Percentiles rank a stretch among this genome's conserved stretches.
These are phyloP conservation scores for Wallemia ichthyophaga DNA, from an alignment of 1,284 basidiomycete species.

Conservation along the genomic window DNA sequence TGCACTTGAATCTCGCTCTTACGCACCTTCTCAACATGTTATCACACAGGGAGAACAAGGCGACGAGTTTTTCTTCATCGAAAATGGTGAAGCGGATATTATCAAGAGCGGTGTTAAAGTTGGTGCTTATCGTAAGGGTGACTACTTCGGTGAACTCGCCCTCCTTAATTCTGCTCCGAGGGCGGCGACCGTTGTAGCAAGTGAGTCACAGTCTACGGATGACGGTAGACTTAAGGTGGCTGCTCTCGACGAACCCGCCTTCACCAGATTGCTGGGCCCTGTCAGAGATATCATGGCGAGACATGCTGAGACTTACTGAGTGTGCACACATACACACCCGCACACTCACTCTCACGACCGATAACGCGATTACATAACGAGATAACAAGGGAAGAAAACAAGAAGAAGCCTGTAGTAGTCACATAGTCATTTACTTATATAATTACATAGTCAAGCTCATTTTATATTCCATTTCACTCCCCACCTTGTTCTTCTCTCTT, in stretches of 20 bases:
- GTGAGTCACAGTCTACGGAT: not conserved
- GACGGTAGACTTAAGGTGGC: slow-evolving; percentile 50
- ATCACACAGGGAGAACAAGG: slow-evolving; percentile 79
- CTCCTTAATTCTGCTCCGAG: slow-evolving; percentile 57
- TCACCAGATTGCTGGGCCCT: slow-evolving; percentile 76
- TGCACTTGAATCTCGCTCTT: slow-evolving; percentile 56
- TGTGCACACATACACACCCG: no score
- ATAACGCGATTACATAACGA: no score
- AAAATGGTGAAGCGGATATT: slow-evolving; percentile 66
- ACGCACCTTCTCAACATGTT: slow-evolving; percentile 53
- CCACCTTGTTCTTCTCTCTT: no score
- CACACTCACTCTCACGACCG: no score
- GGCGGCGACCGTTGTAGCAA: slow-evolving; percentile 72
- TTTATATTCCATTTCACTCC: no score
- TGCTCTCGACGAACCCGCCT: slow-evolving; percentile 70
- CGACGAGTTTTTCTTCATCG: slow-evolving; percentile 88
- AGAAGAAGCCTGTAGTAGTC: no score
- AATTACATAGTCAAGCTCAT: no score
- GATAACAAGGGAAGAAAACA: no score
- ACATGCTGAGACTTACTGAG: slow-evolving; percentile 24
- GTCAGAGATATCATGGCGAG: slow-evolving; percentile 62
- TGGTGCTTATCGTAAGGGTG: slow-evolving; percentile 50
- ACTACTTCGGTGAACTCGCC: slow-evolving; percentile 89
- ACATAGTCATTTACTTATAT: no score
- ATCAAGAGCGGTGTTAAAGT: slow-evolving; percentile 49